Evolutionary conservation across 352 stramenopile genomes (phyloP), one percentile per base, ranked within the genome.

Genomic region (Bremia lactucae): DNA sequence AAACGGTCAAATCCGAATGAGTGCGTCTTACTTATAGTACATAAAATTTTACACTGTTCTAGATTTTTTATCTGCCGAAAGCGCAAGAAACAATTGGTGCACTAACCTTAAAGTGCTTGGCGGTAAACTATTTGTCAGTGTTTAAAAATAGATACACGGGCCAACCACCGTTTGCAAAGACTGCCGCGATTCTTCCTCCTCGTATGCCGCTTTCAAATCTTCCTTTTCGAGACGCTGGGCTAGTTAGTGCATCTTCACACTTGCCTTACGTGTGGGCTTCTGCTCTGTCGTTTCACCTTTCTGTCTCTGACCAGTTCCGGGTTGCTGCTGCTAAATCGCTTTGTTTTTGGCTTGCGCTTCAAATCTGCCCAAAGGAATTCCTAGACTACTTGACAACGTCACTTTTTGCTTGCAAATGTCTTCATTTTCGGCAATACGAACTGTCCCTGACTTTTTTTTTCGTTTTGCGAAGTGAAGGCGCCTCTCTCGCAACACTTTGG

Each of bases 171-270:
- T 86, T 52, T 83, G 68, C 41, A 54, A 58, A 19, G 63, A 62
- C 56, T 88, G 75, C 18, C 75, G 71, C 55, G 79, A 63, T 56
- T 96, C 88, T 53, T 98, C 93, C 21, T 97, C 79, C 55, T 84
- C 85, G 61, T 97, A 97, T 25, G 84, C 83, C 31, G 85, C 71
- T 56, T 94, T 96, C 47, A 83, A 94, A 55, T 94, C 83, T 62
- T 97, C 97, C 79, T 98, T 98, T 50, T 96, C 86, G 47, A 87
- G 79, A 18, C 94, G 68, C 36, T 86, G 74, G 56, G 95, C 49
- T 55, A 83, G 72, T 49, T 96, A 86, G 45, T 95, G 83, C 63
- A 83, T 67, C 65, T 97, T 97, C 14, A 97, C 74, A 1, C 64
- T 58, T 19, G 79, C 59, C 52, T 98, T 98, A 22, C 95, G 74